Conservation (phyloP, 164 flowering plant genomes). For the Annona squamosa region DNA sequence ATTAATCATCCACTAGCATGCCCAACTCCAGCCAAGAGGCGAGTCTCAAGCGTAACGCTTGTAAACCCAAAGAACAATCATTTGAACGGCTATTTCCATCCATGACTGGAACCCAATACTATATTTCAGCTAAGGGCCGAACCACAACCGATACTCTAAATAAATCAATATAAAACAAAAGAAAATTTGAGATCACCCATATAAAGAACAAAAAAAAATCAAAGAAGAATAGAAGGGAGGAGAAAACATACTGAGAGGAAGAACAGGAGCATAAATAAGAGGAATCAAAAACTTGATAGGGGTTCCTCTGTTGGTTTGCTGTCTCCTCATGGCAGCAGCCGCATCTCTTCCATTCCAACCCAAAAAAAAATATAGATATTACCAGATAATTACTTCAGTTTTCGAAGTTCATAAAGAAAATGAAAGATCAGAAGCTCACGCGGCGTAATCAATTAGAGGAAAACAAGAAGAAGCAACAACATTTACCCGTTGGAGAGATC, state of each 20-base stretch:
- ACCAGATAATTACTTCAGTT: neutral
- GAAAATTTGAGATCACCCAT: neutral
- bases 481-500: constrained; percentile 23
- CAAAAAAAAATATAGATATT: neutral
- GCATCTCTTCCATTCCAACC: constrained; percentile 27
- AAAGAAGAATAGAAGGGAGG: neutral
- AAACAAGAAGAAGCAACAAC: neutral
- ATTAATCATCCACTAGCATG: no score
- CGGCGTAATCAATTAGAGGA: neutral
- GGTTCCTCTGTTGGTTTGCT: constrained; percentile 24
- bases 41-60: no score
- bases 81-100: no score
- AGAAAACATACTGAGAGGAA: constrained; percentile 76
- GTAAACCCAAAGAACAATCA: no score
- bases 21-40: no score
- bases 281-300: constrained; percentile 73
- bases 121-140: neutral
- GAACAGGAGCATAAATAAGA: constrained; percentile 82
- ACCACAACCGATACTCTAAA: neutral
- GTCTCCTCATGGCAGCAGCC: constrained; percentile 28
- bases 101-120: no score
- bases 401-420: neutral
- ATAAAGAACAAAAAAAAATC: neutral
- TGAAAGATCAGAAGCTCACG: neutral
- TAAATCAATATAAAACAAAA: neutral